Evolutionary conservation across 352 stramenopile genomes (phyloP), one percentile per base, ranked within the genome.

Genomic region (Pythium scleroteichum): DNA sequence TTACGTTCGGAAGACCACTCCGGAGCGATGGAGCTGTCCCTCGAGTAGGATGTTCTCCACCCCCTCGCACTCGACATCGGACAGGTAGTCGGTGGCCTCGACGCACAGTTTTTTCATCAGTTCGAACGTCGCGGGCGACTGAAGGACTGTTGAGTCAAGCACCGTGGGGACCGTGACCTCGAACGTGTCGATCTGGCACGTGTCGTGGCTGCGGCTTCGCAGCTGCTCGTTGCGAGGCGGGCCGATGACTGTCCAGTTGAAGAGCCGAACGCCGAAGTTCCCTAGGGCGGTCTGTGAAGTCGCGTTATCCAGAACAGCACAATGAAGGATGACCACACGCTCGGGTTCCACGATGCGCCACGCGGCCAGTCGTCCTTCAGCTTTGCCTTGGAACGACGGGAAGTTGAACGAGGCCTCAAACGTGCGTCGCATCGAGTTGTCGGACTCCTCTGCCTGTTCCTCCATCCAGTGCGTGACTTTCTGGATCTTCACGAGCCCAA

Each of bases 101-200:
- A 19, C 23, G 22, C 44, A 50, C 12, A 50, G 19, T 14, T 50
- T 50, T 23, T 50, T 26, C 44, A 50, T 32, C 19, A 32, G 19
- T n/a, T 29, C 22, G 14, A 32, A 23, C 14, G 19, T n/a, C 5
- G 7, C 17, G 8, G 44, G 3, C n/a, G 44, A 16, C 22, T 29
- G 8, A 32, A 22, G 10, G n/a, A n/a, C n/a, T n/a, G n/a, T n/a
- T n/a, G n/a, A n/a, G n/a, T n/a, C n/a, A n/a, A n/a, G n/a, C n/a
- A 22, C 19, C 14, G 32, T 32, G 7, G 44, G 44, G 7, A 50
- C 16, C 2, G 2, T 7, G 19, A 50, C 44, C 9, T 50, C 44
- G 19, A 50, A 50, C 12, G 22, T 50, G 19, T 50, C 44, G 44
- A 50, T 50, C 44, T 50, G 44, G 22, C 44, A 32, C 44, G 27